These are phyloP conservation scores for Pichia gijzeniarum DNA, from an alignment of 805 yeast species.

Conservation along the genomic window DNA sequence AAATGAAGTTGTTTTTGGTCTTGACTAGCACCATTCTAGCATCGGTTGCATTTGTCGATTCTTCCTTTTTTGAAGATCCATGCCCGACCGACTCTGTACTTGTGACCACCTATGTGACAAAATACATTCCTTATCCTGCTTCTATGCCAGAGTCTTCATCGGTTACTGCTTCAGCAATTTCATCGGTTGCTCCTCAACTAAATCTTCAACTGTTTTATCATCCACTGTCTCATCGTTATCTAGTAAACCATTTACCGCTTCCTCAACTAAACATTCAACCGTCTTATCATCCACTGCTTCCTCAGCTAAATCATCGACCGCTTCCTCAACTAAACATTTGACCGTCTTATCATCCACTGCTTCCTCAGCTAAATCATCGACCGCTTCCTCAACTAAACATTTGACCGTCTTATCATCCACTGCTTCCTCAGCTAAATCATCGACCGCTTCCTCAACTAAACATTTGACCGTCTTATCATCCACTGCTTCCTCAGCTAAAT, in stretches of 20 bases:
- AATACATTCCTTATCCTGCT: no score
- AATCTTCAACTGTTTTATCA: neutral
- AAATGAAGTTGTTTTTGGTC: no score
- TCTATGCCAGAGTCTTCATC: no score
- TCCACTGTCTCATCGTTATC: neutral
- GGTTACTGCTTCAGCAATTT: neutral
- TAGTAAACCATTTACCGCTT: neutral
- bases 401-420: neutral
- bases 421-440: neutral
- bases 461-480: no score
- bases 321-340: neutral
- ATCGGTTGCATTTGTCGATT: no score
- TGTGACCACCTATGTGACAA: no score
- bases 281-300: neutral
- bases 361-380: neutral
- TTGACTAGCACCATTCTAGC: no score
- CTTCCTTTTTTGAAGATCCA: no score
- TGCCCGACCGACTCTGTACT: no score
- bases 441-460: neutral
- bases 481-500: no score
- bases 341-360: neutral
- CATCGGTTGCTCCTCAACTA: conserved; percentile 29
- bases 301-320: conserved; percentile 29
- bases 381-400: no score
- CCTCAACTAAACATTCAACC: no score